Evolutionary conservation across 805 yeast genomes (phyloP).

Genomic region (Hanseniaspora nectarophila): DNA sequence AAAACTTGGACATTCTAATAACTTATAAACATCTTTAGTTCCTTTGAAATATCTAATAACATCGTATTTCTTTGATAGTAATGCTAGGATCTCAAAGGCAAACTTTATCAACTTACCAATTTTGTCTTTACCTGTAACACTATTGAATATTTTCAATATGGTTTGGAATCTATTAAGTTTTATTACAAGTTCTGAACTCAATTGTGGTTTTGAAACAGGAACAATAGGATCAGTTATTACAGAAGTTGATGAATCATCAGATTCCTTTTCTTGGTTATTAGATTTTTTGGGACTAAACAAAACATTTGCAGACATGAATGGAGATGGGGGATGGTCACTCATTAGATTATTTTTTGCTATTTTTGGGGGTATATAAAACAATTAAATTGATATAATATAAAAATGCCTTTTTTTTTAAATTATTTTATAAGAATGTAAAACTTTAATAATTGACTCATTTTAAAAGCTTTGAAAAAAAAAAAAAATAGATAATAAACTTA

Average conservation of each 20-base stretch:
- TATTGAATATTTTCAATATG: constrained; percentile 41
- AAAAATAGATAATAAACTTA: too few species aligned
- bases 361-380: too few species aligned
- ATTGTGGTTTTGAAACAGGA: background rate
- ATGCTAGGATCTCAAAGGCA: constrained; percentile 41
- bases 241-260: background rate
- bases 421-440: too few species aligned
- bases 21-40: constrained; percentile 23
- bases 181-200: background rate
- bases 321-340: background rate
- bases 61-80: constrained; percentile 29
- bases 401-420: too few species aligned
- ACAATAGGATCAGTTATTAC: background rate
- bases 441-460: too few species aligned
- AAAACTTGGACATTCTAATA: constrained; percentile 23
- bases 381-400: too few species aligned
- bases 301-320: constrained; percentile 3
- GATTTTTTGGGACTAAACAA: background rate
- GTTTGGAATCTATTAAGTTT: constrained; percentile 21
- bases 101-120: constrained; percentile 55
- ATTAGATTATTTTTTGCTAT: background rate
- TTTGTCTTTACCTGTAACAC: constrained; percentile 59
- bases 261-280: background rate
- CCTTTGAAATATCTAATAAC: constrained; percentile 18
- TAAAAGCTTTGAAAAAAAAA: too few species aligned